phyloP scores from a whole-genome alignment of 257 asterid genomes.

The Solanum pennellii region DNA sequence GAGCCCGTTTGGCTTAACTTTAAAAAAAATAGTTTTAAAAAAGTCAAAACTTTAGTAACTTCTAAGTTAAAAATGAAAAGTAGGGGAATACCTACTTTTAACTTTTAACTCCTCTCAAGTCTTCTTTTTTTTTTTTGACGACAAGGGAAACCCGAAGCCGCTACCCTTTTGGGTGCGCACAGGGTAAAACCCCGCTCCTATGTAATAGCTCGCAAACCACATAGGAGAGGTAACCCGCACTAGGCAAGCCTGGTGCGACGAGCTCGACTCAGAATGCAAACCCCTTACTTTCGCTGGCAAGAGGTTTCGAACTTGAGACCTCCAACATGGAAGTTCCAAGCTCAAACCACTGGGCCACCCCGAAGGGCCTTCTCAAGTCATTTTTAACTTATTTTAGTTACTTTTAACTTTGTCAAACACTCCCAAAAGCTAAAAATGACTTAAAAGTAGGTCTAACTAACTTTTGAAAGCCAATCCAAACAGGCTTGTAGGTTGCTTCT shows the following conservation, averaged over 20 bases:
- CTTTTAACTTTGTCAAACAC: background rate
- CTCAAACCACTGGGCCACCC: too few relatives aligned
- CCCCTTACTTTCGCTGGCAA: too few relatives aligned
- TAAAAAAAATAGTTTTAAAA: background rate
- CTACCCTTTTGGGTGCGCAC: too few relatives aligned
- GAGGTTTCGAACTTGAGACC: too few relatives aligned
- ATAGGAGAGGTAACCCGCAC: too few relatives aligned
- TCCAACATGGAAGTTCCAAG: too few relatives aligned
- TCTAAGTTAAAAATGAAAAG: background rate
- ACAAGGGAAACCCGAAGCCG: too few relatives aligned
- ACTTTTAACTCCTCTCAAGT: background rate
- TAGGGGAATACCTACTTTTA: background rate
- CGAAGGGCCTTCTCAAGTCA: background rate
- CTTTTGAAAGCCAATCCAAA: background rate
- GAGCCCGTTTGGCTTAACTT: background rate
- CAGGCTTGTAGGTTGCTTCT: background rate
- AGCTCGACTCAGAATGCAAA: too few relatives aligned
- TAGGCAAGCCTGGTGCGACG: too few relatives aligned
- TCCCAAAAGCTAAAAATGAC: background rate
- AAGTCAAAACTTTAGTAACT: background rate
- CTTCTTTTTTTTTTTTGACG: background rate
- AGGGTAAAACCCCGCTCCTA: too few relatives aligned
- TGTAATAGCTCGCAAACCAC: too few relatives aligned
- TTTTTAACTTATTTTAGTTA: background rate
- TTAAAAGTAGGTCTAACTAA: background rate